Conservation (phyloP, 129 eudicot genomes). For the Tagetes erecta region DNA sequence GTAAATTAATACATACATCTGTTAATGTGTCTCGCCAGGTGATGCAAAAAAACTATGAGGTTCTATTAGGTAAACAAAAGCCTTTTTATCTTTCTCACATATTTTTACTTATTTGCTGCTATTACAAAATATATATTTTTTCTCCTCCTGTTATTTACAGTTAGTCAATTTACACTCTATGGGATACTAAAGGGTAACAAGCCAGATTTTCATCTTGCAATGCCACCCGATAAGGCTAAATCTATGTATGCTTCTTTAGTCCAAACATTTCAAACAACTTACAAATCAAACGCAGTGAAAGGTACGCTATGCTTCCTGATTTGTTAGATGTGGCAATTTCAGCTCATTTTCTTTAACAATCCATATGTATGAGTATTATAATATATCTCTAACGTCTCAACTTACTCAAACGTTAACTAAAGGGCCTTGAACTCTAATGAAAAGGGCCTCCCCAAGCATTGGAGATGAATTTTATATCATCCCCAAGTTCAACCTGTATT, state of each 20-base stretch:
- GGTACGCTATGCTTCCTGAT: conserved; percentile 39
- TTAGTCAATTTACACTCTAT: conserved; percentile 90
- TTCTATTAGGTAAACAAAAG: conserved; percentile 62
- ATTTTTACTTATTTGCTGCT: background rate
- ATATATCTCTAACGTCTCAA: background rate
- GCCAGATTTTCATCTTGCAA: conserved; percentile 98
- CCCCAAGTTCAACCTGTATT: too few species aligned
- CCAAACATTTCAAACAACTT: conserved; percentile 68
- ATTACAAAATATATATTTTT: background rate
- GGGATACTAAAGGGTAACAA: conserved; percentile 96
- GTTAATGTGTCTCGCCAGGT: conserved; percentile 59
- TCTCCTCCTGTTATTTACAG: conserved; percentile 29
- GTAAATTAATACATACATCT: background rate
- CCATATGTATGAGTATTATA: background rate
- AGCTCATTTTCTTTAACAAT: background rate
- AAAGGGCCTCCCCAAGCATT: too few species aligned
- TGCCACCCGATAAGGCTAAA: conserved; percentile 80
- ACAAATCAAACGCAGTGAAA: conserved; percentile 67
- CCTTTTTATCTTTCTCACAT: background rate
- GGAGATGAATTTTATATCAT: too few species aligned
- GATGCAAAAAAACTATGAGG: conserved; percentile 76
- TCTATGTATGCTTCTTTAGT: conserved; percentile 83
- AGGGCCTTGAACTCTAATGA: too few species aligned
- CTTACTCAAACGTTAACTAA: background rate
- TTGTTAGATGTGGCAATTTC: background rate